phyloP scores from a whole-genome alignment of 2,329 filamentous ascomycete species.

The Chaetomium globosum region DNA sequence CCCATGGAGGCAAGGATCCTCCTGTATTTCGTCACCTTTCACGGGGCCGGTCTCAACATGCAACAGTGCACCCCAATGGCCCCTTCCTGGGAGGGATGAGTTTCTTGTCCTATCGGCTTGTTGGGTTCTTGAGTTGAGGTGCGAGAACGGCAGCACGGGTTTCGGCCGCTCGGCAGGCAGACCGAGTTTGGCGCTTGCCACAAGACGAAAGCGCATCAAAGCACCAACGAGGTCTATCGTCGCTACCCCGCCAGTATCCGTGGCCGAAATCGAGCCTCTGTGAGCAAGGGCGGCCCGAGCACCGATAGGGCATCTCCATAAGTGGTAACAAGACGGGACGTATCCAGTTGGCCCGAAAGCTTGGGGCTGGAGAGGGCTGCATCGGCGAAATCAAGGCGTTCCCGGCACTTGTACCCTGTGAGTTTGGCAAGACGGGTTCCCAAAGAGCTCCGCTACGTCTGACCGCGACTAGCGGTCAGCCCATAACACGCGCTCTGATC shows the following conservation, averaged over 20 bases:
- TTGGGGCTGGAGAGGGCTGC: slow-evolving; percentile 15
- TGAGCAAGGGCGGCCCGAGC: neutral
- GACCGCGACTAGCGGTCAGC: slow-evolving; percentile 29
- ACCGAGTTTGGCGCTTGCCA: slow-evolving; percentile 9
- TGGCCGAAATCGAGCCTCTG: neutral
- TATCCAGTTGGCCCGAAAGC: neutral
- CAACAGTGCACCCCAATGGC: neutral
- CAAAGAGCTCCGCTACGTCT: slow-evolving; percentile 10
- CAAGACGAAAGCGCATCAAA: neutral
- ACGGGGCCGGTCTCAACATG: neutral
- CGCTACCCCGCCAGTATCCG: neutral
- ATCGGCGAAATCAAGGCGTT: slow-evolving; percentile 25
- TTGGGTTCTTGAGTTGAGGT: neutral
- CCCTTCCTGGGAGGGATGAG: slow-evolving; percentile 5
- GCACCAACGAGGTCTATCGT: neutral
- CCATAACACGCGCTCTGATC: slow-evolving; percentile 9
- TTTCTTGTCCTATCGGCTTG: slow-evolving; percentile 4
- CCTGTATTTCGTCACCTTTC: slow-evolving; percentile 10
- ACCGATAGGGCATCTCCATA: neutral
- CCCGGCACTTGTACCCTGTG: slow-evolving; percentile 1
- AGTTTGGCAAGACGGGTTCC: neutral
- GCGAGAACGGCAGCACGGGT: neutral
- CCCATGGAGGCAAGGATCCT: slow-evolving; percentile 18
- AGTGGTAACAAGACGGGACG: neutral
- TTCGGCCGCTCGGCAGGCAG: slow-evolving; percentile 1